Evolutionary conservation across 345 rosid genomes (phyloP).

Genomic region (Raphanus sativus): DNA sequence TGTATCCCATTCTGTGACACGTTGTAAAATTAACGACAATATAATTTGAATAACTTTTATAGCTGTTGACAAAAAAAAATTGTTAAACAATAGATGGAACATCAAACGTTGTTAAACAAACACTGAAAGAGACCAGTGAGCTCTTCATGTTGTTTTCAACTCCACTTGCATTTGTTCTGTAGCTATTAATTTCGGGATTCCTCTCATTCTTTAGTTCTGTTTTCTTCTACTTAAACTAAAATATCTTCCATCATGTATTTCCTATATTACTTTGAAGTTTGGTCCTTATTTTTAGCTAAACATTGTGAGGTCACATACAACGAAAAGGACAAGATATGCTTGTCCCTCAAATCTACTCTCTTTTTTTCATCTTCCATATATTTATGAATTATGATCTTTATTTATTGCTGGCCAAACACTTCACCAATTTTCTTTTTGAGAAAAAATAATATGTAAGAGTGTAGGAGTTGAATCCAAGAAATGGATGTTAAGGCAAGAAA

Average conservation of each 20-base stretch:
- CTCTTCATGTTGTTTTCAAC: constrained; percentile 40
- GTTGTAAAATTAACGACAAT: neutral
- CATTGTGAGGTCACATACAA: constrained; percentile 42
- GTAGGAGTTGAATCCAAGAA: constrained; percentile 38
- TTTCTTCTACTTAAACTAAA: constrained; percentile 32
- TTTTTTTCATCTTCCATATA: constrained; percentile 24
- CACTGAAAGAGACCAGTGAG: constrained; percentile 37
- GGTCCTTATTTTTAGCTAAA: constrained; percentile 38
- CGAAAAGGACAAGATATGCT: constrained; percentile 43
- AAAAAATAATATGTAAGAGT: constrained; percentile 18
- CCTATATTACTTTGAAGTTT: constrained; percentile 31
- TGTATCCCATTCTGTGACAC: neutral
- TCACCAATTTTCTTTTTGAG: constrained; percentile 12
- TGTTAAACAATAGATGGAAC: neutral
- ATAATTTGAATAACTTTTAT: neutral
- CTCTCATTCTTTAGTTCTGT: constrained; percentile 35
- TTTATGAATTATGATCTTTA: constrained; percentile 35
- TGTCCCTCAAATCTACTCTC: constrained; percentile 40
- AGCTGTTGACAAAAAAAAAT: neutral
- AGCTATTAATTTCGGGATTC: constrained; percentile 34
- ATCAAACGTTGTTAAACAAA: neutral
- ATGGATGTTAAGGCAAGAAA: constrained; percentile 38
- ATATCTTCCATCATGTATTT: constrained; percentile 25
- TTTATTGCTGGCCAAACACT: constrained; percentile 31
- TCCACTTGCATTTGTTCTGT: constrained; percentile 40